Percentiles rank a stretch among this genome's conserved stretches.
These are phyloP conservation scores for Pisolithus thermaeus DNA, from an alignment of 1,284 basidiomycete species.

Conservation along the genomic window DNA sequence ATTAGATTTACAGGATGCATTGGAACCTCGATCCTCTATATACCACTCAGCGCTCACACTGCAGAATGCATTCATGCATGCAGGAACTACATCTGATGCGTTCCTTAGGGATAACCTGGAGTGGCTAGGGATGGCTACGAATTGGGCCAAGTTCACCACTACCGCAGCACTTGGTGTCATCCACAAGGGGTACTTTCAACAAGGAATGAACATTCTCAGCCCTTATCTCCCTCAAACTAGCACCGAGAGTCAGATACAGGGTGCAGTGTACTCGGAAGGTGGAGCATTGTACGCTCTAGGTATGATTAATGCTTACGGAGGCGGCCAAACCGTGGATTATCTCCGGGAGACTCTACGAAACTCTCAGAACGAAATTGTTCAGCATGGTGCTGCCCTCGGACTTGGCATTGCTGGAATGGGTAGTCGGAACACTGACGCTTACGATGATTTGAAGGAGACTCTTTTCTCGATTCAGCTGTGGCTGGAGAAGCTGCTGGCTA, in stretches of 20 bases:
- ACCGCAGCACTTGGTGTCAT: slow-evolving; percentile 95
- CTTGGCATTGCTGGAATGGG: slow-evolving; percentile 92
- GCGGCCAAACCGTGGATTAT: slow-evolving; percentile 64
- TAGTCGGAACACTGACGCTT: slow-evolving; percentile 81
- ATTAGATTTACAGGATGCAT: slow-evolving; percentile 54
- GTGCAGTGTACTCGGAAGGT: slow-evolving; percentile 85
- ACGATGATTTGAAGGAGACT: slow-evolving; percentile 83
- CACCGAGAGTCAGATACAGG: slow-evolving; percentile 64
- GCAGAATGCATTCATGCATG: slow-evolving; percentile 94
- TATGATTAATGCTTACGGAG: slow-evolving; percentile 85
- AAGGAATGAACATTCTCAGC: slow-evolving; percentile 88
- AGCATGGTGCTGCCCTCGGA: slow-evolving; percentile 93
- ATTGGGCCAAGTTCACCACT: slow-evolving; percentile 97
- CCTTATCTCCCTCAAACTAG: slow-evolving; percentile 84
- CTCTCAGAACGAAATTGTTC: slow-evolving; percentile 78
- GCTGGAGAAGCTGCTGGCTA: slow-evolving; percentile 93
- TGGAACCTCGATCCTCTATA: slow-evolving; percentile 93
- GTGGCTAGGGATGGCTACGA: slow-evolving; percentile 88
- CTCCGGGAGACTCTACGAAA: slow-evolving; percentile 72
- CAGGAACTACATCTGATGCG: slow-evolving; percentile 88
- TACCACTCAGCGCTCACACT: slow-evolving; percentile 94
- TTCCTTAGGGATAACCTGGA: slow-evolving; percentile 94
- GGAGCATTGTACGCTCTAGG: slow-evolving; percentile 93
- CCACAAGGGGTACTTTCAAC: slow-evolving; percentile 91
- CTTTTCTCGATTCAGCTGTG: slow-evolving; percentile 91